Conservation (phyloP, 2,329 filamentous ascomycete species). For the Aspergillus oerlinghausenensis region DNA sequence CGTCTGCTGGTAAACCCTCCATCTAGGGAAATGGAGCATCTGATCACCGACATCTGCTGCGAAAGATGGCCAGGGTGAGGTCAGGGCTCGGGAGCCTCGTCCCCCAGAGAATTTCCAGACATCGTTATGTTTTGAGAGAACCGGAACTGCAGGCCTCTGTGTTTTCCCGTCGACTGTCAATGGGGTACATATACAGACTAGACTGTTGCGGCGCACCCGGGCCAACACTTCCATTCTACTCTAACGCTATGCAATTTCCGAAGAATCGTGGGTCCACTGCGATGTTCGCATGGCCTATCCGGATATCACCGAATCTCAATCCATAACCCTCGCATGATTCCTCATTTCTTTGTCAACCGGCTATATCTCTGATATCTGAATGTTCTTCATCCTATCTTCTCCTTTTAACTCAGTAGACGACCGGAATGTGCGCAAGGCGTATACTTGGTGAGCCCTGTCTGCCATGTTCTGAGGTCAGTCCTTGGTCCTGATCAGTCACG, state of each 20-base stretch:
- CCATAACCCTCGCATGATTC: not conserved
- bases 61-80: not conserved
- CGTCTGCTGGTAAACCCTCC: not conserved
- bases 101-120: not conserved
- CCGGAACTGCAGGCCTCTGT: no score
- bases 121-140: not conserved
- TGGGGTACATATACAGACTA: not conserved
- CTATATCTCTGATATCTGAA: not conserved
- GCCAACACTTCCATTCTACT: not conserved
- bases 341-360: not conserved
- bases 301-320: not conserved
- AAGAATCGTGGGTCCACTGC: not conserved
- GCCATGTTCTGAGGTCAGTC: not conserved
- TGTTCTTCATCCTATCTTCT: not conserved
- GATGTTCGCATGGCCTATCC: not conserved
- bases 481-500: not conserved
- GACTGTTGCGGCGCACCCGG: not conserved
- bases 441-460: not conserved
- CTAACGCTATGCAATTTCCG: not conserved
- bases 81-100: not conserved
- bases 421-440: not conserved
- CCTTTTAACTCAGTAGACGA: not conserved
- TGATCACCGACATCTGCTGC: not conserved
- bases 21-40: no score
- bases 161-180: not conserved